These are phyloP conservation scores for Chrysanthemum lavandulifolium DNA, from an alignment of 129 eudicot species.

Conservation along the genomic window DNA sequence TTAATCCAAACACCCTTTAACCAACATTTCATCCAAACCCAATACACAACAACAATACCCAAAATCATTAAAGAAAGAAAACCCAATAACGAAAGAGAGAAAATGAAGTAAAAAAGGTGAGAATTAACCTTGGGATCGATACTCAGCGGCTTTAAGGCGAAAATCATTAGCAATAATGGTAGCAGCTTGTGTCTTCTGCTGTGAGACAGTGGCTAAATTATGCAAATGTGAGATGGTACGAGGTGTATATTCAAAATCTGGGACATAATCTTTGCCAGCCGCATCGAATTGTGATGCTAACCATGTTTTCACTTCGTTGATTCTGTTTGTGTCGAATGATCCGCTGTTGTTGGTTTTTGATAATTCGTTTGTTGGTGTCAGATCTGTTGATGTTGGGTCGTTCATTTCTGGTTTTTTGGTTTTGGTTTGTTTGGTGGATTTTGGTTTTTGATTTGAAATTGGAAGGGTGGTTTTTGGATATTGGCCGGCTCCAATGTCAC, in stretches of 20 bases:
- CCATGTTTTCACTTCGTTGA: slow-evolving; percentile 88
- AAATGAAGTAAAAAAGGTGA: background rate
- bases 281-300: slow-evolving; percentile 76
- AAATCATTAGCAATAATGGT: slow-evolving; percentile 81
- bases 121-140: slow-evolving; percentile 78
- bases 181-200: slow-evolving; percentile 93
- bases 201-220: slow-evolving; percentile 69
- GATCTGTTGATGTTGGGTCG: slow-evolving; percentile 45
- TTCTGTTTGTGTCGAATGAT: slow-evolving; percentile 60
- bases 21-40: too few species aligned
- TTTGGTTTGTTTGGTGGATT: too few species aligned
- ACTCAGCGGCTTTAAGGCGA: slow-evolving; percentile 81
- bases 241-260: slow-evolving; percentile 90
- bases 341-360: slow-evolving; percentile 34
- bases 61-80: too few species aligned
- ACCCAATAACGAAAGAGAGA: background rate
- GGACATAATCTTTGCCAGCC: slow-evolving; percentile 79
- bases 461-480: too few species aligned
- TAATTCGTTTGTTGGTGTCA: slow-evolving; percentile 31
- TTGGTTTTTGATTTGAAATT: too few species aligned
- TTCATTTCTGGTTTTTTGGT: slow-evolving; percentile 36
- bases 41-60: too few species aligned
- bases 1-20: too few species aligned
- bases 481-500: too few species aligned
- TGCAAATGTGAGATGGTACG: slow-evolving; percentile 68